phyloP scores from a whole-genome alignment of 352 stramenopile genomes.

The Albugo laibachii region DNA sequence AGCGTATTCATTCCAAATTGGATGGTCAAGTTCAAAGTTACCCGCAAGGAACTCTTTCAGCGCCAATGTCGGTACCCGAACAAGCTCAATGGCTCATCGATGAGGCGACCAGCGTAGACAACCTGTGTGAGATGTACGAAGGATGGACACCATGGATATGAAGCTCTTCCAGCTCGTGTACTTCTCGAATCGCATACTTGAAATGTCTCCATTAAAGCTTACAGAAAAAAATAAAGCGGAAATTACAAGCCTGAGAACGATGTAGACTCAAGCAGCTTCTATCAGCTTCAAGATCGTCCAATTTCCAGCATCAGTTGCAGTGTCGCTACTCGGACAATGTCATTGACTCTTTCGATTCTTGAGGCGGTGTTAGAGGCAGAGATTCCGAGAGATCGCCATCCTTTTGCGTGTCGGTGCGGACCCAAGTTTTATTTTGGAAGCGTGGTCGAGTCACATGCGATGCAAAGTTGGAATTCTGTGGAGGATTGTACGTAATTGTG shows the following conservation, averaged over 20 bases:
- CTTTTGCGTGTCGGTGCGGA: constrained; percentile 39
- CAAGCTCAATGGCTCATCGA: constrained; percentile 67
- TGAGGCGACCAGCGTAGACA: constrained; percentile 57
- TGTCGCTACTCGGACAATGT: too few relatives aligned
- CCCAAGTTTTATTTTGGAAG: constrained; percentile 81
- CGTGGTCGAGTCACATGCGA: constrained; percentile 48
- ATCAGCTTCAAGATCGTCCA: too few relatives aligned
- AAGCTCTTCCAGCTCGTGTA: constrained; percentile 1
- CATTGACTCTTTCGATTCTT: constrained; percentile 18
- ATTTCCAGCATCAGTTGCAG: too few relatives aligned
- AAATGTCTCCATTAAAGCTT: too few relatives aligned
- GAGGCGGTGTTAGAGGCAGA: constrained; percentile 50
- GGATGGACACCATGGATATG: constrained; percentile 80
- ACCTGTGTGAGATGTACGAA: constrained; percentile 79
- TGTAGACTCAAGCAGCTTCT: too few relatives aligned
- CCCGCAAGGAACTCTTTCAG: neutral
- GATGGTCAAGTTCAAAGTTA: constrained; percentile 8
- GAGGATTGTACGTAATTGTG: constrained; percentile 1
- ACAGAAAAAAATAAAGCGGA: too few relatives aligned
- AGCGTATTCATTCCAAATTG: constrained; percentile 59
- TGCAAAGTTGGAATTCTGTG: constrained; percentile 16
- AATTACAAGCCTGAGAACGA: too few relatives aligned
- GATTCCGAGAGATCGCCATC: constrained; percentile 55
- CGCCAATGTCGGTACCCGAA: constrained; percentile 34
- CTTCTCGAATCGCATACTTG: neutral